Conservation (phyloP, 768 basidiomycete genomes). For the Gymnopilus dilepis region DNA sequence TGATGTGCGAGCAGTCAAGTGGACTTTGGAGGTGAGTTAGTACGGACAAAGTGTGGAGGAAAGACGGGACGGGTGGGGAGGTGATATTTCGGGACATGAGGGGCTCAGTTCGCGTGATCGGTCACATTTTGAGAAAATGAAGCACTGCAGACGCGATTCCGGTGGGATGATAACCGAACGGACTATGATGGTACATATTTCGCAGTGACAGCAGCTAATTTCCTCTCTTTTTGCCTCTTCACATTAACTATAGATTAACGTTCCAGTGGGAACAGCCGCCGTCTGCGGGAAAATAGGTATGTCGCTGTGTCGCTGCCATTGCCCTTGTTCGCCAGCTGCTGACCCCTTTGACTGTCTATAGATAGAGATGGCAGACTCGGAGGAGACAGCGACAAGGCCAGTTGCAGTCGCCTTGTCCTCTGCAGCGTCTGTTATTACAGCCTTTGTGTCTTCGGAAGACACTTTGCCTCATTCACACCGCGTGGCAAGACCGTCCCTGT, state of each 20-base stretch:
- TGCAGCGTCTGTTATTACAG: not conserved
- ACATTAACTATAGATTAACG: conserved; percentile 4
- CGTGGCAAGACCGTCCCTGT: conserved; percentile 46
- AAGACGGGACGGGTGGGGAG: conserved; percentile 12
- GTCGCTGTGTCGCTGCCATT: not conserved
- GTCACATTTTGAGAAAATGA: conserved; percentile 3
- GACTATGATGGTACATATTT: not conserved
- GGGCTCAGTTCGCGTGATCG: conserved; percentile 3
- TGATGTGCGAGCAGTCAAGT: too few species aligned
- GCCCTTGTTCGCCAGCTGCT: not conserved
- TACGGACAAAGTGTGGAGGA: conserved; percentile 17
- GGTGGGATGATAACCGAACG: not conserved
- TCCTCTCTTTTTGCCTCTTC: not conserved
- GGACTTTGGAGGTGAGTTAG: not conserved
- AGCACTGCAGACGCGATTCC: not conserved
- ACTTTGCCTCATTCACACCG: conserved; percentile 46
- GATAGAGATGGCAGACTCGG: conserved; percentile 2
- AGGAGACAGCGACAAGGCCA: not conserved
- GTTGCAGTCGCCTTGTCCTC: not conserved
- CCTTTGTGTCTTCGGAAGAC: not conserved
- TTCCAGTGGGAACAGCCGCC: conserved; percentile 3
- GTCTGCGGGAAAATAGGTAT: not conserved
- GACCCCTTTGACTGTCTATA: not conserved
- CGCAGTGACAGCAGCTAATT: not conserved
- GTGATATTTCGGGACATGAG: conserved; percentile 11